phyloP scores from a whole-genome alignment of 768 basidiomycete genomes.

The Pisolithus microcarpus region DNA sequence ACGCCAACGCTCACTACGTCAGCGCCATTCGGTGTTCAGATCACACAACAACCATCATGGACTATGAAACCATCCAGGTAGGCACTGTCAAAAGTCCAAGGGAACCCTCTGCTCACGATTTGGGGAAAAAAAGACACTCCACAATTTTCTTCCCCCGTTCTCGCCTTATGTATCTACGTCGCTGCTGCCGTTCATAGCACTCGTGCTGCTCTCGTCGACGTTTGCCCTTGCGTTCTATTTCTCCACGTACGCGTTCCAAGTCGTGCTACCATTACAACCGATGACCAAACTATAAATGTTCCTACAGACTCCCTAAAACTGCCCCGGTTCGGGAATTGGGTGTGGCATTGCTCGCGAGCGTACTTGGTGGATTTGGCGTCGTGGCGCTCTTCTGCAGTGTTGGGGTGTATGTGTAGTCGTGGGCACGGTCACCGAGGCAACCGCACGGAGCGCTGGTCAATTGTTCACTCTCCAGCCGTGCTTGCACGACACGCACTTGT shows the following conservation, averaged over 20 bases:
- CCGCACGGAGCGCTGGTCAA: slow-evolving; percentile 19
- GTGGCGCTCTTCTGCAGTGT: slow-evolving; percentile 83
- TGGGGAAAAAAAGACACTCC: slow-evolving; percentile 45
- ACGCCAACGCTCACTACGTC: slow-evolving; percentile 33
- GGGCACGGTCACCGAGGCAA: too few relatives aligned
- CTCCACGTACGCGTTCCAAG: slow-evolving; percentile 65
- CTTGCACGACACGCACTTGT: slow-evolving; percentile 67
- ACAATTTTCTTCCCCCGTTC: slow-evolving; percentile 64
- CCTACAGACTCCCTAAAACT: slow-evolving; percentile 66
- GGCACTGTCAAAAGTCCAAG: slow-evolving; percentile 3
- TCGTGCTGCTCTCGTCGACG: slow-evolving; percentile 63
- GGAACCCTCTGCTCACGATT: not conserved
- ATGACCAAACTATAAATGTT: slow-evolving; percentile 3
- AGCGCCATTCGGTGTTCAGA: slow-evolving; percentile 24
- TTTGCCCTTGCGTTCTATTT: slow-evolving; percentile 89
- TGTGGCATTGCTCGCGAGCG: slow-evolving; percentile 66
- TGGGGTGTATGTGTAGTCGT: slow-evolving; percentile 70
- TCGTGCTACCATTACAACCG: not conserved
- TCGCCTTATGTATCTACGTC: slow-evolving; percentile 58
- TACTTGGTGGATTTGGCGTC: slow-evolving; percentile 81
- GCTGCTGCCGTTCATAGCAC: slow-evolving; percentile 68
- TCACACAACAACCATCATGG: slow-evolving; percentile 34
- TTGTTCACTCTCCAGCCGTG: slow-evolving; percentile 83
- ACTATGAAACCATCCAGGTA: slow-evolving; percentile 53
- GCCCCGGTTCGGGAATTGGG: slow-evolving; percentile 58